Evolutionary conservation across 2,329 filamentous ascomycete genomes (phyloP), one percentile per base, ranked within the genome.

Genomic region (Fusarium graminum): DNA sequence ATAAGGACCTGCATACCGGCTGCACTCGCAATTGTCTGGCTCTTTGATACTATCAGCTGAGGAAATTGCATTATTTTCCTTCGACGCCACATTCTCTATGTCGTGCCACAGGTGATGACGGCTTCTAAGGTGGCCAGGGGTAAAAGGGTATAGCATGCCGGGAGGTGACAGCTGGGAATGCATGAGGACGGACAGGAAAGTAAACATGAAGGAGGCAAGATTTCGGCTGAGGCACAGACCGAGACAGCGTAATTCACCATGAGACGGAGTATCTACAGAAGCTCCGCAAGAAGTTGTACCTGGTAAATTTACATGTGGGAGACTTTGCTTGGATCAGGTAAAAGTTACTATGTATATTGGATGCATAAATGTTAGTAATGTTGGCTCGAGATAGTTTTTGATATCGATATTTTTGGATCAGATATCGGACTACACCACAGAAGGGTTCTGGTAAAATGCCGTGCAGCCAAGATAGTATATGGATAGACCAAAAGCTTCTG

Each of bases 131-230:
- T 52, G 45, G 42, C 55, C 62, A 58, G 65, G 67, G 63, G 50
- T 39, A 59, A 28, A 52, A 39, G 32, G 34, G 11, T 1, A 22
- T n/a, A 30, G 17, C 19, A 32, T 41, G 14, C 25, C 61, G 54
- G 54, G 65, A 68, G 61, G 53, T 72, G 70, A 72, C 70, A 72
- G 70, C 68, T 68, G 55, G 52, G 50, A n/a, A 26, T 49, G 52
- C 34, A 38, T 44, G 26, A 22, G 52, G 22, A 43, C 40, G 44
- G 19, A 26, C 19, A 17, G 52, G 26, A 43, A 25, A 19, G 44
- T 25, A 10, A 42, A 50, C 59, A 63, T 70, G 51, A 59, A 61
- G 49, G 57, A 60, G 59, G 56, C 38, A 59, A 63, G 50, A 73
- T 67, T 61, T 57, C 55, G 69, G 67, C 70, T 72, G 63, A 58